Percentiles rank a stretch among this genome's conserved stretches.
Evolutionary conservation across 192 early-diverging fungal genomes (phyloP).

Genomic region (Coemansia sp.): DNA sequence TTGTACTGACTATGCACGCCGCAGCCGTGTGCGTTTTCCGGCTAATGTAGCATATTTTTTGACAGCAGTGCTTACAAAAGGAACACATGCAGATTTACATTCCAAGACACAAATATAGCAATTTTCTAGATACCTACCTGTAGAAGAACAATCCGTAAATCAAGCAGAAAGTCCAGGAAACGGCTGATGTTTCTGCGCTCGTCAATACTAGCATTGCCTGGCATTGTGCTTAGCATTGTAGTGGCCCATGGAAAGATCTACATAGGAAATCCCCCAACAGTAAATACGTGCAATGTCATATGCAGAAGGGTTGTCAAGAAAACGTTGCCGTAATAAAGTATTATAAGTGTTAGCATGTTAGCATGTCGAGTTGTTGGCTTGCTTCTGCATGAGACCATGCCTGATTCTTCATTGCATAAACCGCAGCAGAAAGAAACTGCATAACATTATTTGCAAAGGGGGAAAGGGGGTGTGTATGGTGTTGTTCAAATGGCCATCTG

Average conservation of each 20-base stretch:
- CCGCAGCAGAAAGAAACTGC: not conserved
- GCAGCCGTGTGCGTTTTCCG: not conserved
- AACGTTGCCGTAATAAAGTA: not conserved
- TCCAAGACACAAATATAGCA: not conserved
- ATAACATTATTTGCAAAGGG: not conserved
- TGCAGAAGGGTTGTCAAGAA: not conserved
- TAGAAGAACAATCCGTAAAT: slow-evolving; percentile 49
- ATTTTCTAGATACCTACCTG: slow-evolving; percentile 33
- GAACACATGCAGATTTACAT: not conserved
- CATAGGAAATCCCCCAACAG: slow-evolving; percentile 1
- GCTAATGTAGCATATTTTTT: not conserved
- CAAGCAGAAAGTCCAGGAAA: slow-evolving; percentile 49
- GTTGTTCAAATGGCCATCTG: not conserved
- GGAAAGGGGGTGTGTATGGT: not conserved
- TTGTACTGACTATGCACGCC: slow-evolving; percentile 1
- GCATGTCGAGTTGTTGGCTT: not conserved
- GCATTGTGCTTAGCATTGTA: slow-evolving; percentile 31
- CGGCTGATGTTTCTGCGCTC: slow-evolving; percentile 37
- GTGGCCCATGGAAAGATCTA: slow-evolving; percentile 56
- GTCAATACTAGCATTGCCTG: slow-evolving; percentile 18
- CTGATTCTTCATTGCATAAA: not conserved
- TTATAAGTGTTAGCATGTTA: not conserved
- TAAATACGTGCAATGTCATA: not conserved
- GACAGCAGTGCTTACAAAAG: not conserved
- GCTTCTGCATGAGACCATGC: not conserved